phyloP scores from a whole-genome alignment of 2,329 filamentous ascomycete species.

The Dryadomyces quercivorus region DNA sequence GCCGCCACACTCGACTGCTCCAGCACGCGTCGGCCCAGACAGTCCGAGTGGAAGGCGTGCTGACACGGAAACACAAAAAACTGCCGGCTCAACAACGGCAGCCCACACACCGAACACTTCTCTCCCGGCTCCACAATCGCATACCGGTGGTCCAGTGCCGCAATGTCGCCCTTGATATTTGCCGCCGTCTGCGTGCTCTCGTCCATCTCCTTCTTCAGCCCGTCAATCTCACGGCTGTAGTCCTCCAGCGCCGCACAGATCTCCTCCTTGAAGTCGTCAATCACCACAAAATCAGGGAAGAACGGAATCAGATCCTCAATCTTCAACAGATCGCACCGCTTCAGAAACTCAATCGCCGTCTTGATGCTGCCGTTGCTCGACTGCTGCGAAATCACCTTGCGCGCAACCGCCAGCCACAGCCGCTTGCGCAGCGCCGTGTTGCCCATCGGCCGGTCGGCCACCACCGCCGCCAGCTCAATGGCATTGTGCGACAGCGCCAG shows the following conservation, averaged over 20 bases:
- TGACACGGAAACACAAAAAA: constrained; percentile 99
- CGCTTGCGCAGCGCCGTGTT: constrained; percentile 77
- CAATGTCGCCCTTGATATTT: constrained; percentile 85
- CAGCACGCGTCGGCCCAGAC: constrained; percentile 73
- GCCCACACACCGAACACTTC: constrained; percentile 76
- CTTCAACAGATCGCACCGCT: constrained; percentile 77
- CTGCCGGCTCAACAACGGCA: constrained; percentile 78
- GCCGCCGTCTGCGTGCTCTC: constrained; percentile 77
- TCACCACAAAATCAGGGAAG: constrained; percentile 96
- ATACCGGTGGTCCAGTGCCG: constrained; percentile 74
- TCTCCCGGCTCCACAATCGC: constrained; percentile 95
- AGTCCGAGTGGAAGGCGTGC: constrained; percentile 95
- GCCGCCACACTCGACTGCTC: constrained; percentile 67
- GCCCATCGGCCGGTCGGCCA: constrained; percentile 68
- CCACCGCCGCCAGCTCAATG: constrained; percentile 76
- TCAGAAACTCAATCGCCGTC: constrained; percentile 83
- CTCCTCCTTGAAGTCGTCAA: constrained; percentile 98
- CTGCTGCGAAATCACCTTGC: constrained; percentile 72
- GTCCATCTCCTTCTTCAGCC: constrained; percentile 87
- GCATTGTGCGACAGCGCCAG: constrained; percentile 82
- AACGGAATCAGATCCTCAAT: constrained; percentile 98
- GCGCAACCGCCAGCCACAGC: constrained; percentile 88
- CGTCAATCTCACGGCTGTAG: constrained; percentile 84
- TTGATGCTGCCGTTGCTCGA: constrained; percentile 72
- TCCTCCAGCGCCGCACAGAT: constrained; percentile 90